Evolutionary conservation across 169 alveolate genomes (phyloP), one percentile per base, ranked within the genome.

Genomic region (Babesia sp.): DNA sequence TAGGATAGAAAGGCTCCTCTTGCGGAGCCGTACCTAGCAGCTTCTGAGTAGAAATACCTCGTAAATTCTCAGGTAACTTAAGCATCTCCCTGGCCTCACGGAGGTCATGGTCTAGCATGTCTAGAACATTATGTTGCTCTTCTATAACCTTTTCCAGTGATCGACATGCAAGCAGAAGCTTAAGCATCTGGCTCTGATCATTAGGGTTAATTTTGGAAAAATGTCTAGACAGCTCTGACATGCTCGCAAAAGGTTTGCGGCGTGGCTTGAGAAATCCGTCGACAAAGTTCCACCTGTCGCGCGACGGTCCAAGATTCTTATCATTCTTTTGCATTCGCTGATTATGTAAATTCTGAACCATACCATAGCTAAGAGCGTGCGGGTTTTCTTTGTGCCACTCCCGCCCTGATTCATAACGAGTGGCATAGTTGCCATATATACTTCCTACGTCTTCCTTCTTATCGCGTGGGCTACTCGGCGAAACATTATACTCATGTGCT

Each of bases 71-170:
- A 3, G 94, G 94, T 34, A 88, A 54, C 45, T 75, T 85, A 60
- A 91, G n/a, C 42, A 87, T 37, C 31, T 79, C 92, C 11, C 90
- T 71, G 8, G 93, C 95, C 67, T 91, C 93, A 6, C 75, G 28
- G 41, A 91, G 66, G 36, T 91, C 95, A 67, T 91, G 92, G 50
- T 91, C 94, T 34, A 91, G 71, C 91, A 91, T 79, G 41, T 91
- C 93, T 61, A 91, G 54, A n/a, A 90, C 91, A 28, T 79, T 57
- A 66, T 90, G 95, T 54, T 91, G 95, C 54, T 91, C 95, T 63
- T 91, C 95, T 41, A 91, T 91, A 37, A 86, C 67, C 64, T 86
- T 89, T 55, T 91, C 95, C 51, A 91, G 83, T 34, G 90, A 83
- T 50, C 95, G 75, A 56, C 95, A 91, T 1, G 93, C 90, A 18